These are phyloP conservation scores for Auricularia sp. DNA, from an alignment of 768 basidiomycete genomes.

Conservation along the genomic window DNA sequence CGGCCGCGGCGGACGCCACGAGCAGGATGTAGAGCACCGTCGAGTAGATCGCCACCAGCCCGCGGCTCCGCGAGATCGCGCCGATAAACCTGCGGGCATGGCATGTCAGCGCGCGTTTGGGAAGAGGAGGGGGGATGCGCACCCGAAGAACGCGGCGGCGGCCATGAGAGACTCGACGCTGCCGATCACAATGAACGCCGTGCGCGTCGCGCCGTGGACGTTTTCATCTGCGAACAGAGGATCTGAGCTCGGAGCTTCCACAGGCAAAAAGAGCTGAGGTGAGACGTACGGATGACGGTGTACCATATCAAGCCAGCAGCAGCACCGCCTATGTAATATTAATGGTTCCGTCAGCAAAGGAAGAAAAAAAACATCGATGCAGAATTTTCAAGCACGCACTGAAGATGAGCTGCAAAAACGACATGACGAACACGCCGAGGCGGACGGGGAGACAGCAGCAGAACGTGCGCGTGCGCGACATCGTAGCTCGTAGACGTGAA, in stretches of 20 bases:
- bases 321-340: not conserved
- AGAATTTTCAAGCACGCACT: constrained; percentile 37
- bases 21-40: constrained; percentile 51
- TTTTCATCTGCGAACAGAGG: constrained; percentile 15
- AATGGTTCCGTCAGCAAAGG: not conserved
- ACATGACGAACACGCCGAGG: constrained; percentile 47
- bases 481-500: too few species aligned
- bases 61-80: constrained; percentile 51
- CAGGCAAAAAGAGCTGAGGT: not conserved
- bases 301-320: constrained; percentile 36
- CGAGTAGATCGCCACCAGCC: constrained; percentile 46
- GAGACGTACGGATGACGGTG: constrained; percentile 44
- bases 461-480: constrained; percentile 20
- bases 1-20: constrained; percentile 42
- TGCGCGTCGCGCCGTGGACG: constrained; percentile 23
- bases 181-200: constrained; percentile 39
- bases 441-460: constrained; percentile 60
- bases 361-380: constrained; percentile 10
- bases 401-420: constrained; percentile 43
- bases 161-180: constrained; percentile 46
- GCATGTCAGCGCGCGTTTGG: not conserved
- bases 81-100: constrained; percentile 42
- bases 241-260: too few species aligned
- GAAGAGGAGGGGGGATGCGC: constrained; percentile 11
- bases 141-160: constrained; percentile 49